These are phyloP conservation scores for Gypsophila paniculata DNA, from an alignment of 179 eudicot species.

Conservation along the genomic window DNA sequence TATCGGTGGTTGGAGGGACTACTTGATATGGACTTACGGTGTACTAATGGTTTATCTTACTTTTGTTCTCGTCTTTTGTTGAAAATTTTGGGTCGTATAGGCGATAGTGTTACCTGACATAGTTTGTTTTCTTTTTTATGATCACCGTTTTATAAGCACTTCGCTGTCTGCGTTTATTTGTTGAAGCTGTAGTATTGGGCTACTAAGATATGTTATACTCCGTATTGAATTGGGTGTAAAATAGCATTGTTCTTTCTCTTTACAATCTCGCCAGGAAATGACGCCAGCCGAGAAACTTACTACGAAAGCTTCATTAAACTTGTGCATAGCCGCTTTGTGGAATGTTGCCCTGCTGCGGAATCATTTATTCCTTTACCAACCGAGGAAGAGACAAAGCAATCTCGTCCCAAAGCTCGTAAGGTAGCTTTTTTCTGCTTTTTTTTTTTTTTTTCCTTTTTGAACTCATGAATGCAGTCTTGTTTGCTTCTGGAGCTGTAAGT, in stretches of 20 bases:
- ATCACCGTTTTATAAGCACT: not conserved
- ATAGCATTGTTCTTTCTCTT: not conserved
- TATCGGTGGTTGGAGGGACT: too few relatives aligned
- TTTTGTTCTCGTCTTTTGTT: not conserved
- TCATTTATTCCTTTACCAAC: slow-evolving; percentile 48
- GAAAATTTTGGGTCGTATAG: not conserved
- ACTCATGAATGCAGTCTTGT: not conserved
- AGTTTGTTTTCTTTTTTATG: not conserved
- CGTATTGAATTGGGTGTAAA: not conserved
- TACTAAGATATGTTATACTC: not conserved
- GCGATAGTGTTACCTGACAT: not conserved
- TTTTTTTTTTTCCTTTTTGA: not conserved
- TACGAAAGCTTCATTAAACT: slow-evolving; percentile 56
- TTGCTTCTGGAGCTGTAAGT: not conserved
- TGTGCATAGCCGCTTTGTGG: slow-evolving; percentile 54
- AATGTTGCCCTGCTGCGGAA: slow-evolving; percentile 75
- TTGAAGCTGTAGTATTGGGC: not conserved
- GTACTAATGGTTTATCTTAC: too few relatives aligned
- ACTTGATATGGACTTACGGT: too few relatives aligned
- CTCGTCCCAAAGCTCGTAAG: slow-evolving; percentile 35
- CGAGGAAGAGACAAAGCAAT: slow-evolving; percentile 51
- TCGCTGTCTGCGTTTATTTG: not conserved
- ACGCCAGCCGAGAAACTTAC: slow-evolving; percentile 29
- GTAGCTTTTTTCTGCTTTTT: slow-evolving; percentile 9
- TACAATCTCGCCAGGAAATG: slow-evolving; percentile 27